phyloP scores from a whole-genome alignment of 23 red algal species.

The Agarophyton chilense region DNA sequence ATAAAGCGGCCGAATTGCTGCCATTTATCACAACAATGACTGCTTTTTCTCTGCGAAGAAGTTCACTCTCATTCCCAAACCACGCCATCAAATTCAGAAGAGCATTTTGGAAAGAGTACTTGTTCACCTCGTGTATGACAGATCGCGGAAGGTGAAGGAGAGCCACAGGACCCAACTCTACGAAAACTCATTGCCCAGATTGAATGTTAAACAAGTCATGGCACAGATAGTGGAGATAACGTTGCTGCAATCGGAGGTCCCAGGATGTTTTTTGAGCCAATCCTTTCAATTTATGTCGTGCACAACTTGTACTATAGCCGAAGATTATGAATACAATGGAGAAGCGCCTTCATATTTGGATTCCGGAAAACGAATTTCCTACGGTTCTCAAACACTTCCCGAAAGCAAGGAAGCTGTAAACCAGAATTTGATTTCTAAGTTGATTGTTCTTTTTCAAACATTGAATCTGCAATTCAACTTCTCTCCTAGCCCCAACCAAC shows the following conservation, averaged over 20 bases:
- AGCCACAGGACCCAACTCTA: no score
- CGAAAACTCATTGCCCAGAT: not conserved
- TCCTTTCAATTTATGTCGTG: conserved; percentile 28
- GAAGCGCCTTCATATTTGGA: not conserved
- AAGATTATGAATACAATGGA: not conserved
- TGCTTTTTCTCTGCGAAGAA: not conserved
- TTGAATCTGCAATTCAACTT: not conserved
- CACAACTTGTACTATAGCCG: not conserved
- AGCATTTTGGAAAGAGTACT: not conserved
- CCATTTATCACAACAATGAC: conserved; percentile 17
- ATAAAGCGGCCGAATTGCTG: conserved; percentile 23
- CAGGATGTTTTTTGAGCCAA: not conserved
- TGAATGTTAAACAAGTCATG: not conserved
- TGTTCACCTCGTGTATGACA: not conserved
- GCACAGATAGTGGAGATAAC: not conserved
- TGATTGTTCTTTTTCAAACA: not conserved
- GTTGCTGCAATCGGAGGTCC: not conserved
- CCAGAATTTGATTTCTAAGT: not conserved
- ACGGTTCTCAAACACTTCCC: not conserved
- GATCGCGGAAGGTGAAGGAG: no score
- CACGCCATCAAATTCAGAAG: not conserved
- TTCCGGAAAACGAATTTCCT: not conserved
- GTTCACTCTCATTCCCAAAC: conserved; percentile 17
- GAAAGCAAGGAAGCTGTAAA: no score
- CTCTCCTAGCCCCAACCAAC: not conserved